Conservation (phyloP, 2,329 filamentous ascomycete genomes). For the Scortechinia acanthostroma region DNA sequence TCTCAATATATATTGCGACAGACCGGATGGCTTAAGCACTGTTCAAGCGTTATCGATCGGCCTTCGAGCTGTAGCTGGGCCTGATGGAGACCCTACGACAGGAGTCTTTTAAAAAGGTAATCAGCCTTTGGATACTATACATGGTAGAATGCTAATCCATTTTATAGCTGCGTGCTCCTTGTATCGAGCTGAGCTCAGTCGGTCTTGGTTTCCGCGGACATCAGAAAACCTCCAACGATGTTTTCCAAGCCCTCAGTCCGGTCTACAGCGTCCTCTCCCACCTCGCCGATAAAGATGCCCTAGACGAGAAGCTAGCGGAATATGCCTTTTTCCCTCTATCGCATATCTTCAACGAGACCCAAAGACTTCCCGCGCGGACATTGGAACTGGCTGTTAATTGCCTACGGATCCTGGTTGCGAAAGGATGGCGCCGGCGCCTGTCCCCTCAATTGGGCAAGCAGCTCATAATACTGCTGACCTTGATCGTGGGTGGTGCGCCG, state of each 20-base stretch:
- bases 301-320: conserved; percentile 54
- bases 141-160: background rate
- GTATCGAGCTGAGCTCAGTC: background rate
- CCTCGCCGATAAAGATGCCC: background rate
- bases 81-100: background rate
- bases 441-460: conserved; percentile 46
- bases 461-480: conserved; percentile 51
- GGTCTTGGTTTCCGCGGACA: background rate
- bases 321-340: conserved; percentile 61
- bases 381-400: conserved; percentile 48
- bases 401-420: conserved; percentile 40
- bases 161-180: background rate
- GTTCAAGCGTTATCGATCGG: too few relatives aligned
- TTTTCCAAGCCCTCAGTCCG: background rate
- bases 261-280: background rate
- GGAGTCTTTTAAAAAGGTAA: background rate
- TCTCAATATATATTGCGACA: too few relatives aligned
- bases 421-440: conserved; percentile 46
- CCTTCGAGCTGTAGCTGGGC: too few relatives aligned
- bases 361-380: conserved; percentile 39
- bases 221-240: background rate
- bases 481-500: conserved; percentile 42
- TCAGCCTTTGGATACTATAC: background rate
- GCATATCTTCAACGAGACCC: conserved; percentile 49
- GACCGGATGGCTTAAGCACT: too few relatives aligned